phyloP scores from a whole-genome alignment of 345 rosid genomes.

The Heritiera littoralis region DNA sequence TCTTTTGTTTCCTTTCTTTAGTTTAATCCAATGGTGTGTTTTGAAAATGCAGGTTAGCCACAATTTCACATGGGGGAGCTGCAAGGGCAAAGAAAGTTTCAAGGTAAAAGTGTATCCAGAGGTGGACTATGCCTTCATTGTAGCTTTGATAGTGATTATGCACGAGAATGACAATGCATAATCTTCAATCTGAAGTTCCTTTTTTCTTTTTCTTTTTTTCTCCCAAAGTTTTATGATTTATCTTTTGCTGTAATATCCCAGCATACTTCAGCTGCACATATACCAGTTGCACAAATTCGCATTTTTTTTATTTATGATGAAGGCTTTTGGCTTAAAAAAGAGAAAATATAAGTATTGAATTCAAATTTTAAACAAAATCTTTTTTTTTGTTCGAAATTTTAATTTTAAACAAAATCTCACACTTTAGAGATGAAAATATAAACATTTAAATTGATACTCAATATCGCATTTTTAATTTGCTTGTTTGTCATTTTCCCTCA shows the following conservation, averaged over 20 bases:
- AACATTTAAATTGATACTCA: too few relatives aligned
- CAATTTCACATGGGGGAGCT: constrained; percentile 58
- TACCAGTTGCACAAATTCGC: not conserved
- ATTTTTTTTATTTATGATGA: too few relatives aligned
- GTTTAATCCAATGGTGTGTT: not conserved
- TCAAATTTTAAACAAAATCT: too few relatives aligned
- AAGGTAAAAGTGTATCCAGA: constrained; percentile 63
- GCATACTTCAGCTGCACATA: not conserved
- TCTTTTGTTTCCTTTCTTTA: not conserved
- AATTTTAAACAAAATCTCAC: too few relatives aligned
- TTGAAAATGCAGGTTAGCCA: constrained; percentile 51
- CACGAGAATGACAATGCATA: constrained; percentile 47
- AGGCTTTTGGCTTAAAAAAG: too few relatives aligned
- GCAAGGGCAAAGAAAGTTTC: constrained; percentile 63
- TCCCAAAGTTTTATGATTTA: too few relatives aligned
- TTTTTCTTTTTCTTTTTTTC: not conserved
- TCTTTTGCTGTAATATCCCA: not conserved
- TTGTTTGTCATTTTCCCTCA: not conserved
- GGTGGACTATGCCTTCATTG: constrained; percentile 74
- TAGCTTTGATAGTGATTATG: constrained; percentile 60
- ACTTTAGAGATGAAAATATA: too few relatives aligned
- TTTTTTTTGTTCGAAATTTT: too few relatives aligned
- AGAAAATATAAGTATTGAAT: too few relatives aligned
- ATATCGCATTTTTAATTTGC: too few relatives aligned
- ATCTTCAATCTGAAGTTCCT: not conserved